Conservation (phyloP, 2,329 filamentous ascomycete genomes). For the Epicoccum sorghinum region DNA sequence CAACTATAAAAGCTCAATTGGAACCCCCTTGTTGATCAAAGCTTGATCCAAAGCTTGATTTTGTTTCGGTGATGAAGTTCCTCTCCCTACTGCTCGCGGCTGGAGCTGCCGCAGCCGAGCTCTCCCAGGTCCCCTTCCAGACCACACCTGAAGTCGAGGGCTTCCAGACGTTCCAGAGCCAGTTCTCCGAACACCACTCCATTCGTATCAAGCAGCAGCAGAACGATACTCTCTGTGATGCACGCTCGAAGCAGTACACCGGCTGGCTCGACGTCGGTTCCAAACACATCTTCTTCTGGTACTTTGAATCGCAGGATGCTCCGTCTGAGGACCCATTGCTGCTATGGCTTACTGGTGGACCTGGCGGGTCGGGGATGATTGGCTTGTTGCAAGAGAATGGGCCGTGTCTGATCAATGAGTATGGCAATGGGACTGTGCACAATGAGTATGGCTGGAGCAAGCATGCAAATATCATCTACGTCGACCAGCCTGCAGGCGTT, state of each 20-base stretch:
- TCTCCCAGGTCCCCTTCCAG: conserved; percentile 40
- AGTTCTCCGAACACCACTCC: conserved; percentile 40
- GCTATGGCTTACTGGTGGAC: conserved; percentile 52
- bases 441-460: conserved; percentile 50
- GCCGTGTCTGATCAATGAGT: conserved; percentile 47
- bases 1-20: too few relatives aligned
- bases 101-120: conserved; percentile 13
- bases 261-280: conserved; percentile 47
- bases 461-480: conserved; percentile 45
- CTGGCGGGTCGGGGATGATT: conserved; percentile 46
- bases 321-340: conserved; percentile 47
- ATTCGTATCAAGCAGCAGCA: conserved; percentile 45
- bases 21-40: too few relatives aligned
- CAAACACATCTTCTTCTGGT: conserved; percentile 57
- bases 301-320: conserved; percentile 49
- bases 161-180: conserved; percentile 41
- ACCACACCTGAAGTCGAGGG: conserved; percentile 34
- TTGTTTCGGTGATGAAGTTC: not conserved
- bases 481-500: conserved; percentile 49
- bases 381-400: conserved; percentile 47
- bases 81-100: conserved; percentile 3
- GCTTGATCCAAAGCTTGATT: not conserved
- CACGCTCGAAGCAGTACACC: conserved; percentile 44
- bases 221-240: conserved; percentile 41
- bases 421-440: conserved; percentile 46